Evolutionary conservation across 805 yeast genomes (phyloP).

Genomic region (Candida ovalis): DNA sequence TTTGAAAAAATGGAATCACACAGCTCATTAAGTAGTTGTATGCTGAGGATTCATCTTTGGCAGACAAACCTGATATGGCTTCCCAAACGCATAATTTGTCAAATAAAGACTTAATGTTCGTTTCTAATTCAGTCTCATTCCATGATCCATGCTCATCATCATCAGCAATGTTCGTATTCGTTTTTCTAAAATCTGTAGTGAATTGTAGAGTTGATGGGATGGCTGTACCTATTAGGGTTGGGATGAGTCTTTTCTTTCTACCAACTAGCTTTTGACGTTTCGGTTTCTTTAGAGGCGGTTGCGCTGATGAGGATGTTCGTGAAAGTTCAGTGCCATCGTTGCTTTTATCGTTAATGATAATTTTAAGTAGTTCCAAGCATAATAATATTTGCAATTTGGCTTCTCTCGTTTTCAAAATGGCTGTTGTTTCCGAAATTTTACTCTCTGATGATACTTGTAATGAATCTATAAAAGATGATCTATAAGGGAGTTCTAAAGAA

Average conservation of each 20-base stretch:
- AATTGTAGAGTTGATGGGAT: slow-evolving; percentile 20
- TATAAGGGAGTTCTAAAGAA: slow-evolving; percentile 8
- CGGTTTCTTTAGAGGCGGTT: slow-evolving; percentile 1
- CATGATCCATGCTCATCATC: neutral
- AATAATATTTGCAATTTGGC: slow-evolving; percentile 29
- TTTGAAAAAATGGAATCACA: slow-evolving; percentile 30
- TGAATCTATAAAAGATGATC: slow-evolving; percentile 6
- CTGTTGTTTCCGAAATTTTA: slow-evolving; percentile 6
- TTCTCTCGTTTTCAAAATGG: slow-evolving; percentile 23
- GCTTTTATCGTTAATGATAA: slow-evolving; percentile 8
- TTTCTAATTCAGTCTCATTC: slow-evolving; percentile 5
- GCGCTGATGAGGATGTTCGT: too few species aligned
- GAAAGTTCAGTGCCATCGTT: neutral
- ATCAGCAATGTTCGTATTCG: neutral
- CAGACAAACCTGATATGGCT: slow-evolving; percentile 26
- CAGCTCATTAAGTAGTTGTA: slow-evolving; percentile 25
- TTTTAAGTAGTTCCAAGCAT: slow-evolving; percentile 23
- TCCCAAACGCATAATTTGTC: slow-evolving; percentile 33
- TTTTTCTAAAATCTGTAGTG: slow-evolving; percentile 25
- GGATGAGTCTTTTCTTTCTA: slow-evolving; percentile 29
- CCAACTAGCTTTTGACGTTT: slow-evolving; percentile 21
- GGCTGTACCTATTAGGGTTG: slow-evolving; percentile 32
- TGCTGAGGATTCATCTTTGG: slow-evolving; percentile 26
- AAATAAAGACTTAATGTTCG: slow-evolving; percentile 19
- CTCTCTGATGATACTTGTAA: neutral